Evolutionary conservation across 2,329 filamentous ascomycete genomes (phyloP).

Genomic region (Diplodia corticola): DNA sequence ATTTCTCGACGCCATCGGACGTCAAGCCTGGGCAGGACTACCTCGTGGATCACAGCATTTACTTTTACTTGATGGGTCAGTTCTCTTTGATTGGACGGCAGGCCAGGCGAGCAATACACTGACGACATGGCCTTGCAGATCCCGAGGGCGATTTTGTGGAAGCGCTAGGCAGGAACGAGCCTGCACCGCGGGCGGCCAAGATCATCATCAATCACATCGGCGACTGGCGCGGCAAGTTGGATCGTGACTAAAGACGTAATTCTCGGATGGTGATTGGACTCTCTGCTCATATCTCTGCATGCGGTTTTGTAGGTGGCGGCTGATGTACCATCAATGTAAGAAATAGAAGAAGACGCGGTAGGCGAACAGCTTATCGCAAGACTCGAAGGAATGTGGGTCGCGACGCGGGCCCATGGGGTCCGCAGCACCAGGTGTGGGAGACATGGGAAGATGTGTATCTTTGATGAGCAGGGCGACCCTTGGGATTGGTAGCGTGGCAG

Average conservation of each 20-base stretch:
- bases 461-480: neutral
- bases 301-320: neutral
- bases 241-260: slow-evolving; percentile 37
- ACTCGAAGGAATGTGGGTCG: neutral
- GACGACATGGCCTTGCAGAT: slow-evolving; percentile 55
- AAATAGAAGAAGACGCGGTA: neutral
- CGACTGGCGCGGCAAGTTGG: slow-evolving; percentile 65
- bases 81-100: slow-evolving; percentile 27
- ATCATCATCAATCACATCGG: slow-evolving; percentile 85
- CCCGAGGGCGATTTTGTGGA: slow-evolving; percentile 98
- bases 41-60: slow-evolving; percentile 97
- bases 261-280: neutral
- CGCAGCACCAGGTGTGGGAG: neutral
- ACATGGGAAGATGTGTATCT: neutral
- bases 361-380: slow-evolving; percentile 9
- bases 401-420: neutral
- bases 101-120: slow-evolving; percentile 24
- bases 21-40: slow-evolving; percentile 95
- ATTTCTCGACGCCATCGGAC: slow-evolving; percentile 88
- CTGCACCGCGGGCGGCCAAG: slow-evolving; percentile 78
- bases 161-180: slow-evolving; percentile 92
- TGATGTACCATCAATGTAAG: slow-evolving; percentile 15
- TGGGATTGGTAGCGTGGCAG: neutral
- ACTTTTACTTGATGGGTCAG: slow-evolving; percentile 94
- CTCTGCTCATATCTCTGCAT: neutral